These are phyloP conservation scores for Rutidosis leptorrhynchoides DNA, from an alignment of 129 eudicot species.

Conservation along the genomic window DNA sequence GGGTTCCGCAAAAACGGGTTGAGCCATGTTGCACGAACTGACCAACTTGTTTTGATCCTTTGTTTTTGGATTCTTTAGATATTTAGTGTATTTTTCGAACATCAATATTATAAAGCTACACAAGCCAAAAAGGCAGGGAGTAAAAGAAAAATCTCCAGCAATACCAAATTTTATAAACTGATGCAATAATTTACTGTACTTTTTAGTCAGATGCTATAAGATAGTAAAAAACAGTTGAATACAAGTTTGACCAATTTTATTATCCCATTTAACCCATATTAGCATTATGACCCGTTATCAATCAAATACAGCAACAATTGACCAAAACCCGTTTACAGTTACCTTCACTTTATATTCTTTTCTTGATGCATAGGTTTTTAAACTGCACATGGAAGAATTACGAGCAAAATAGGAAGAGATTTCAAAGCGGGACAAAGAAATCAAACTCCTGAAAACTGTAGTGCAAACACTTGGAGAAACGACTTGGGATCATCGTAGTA, in stretches of 20 bases:
- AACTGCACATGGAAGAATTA: conserved; percentile 73
- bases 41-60: neutral
- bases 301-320: neutral
- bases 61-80: neutral
- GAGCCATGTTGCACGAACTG: neutral
- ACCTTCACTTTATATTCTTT: conserved; percentile 8
- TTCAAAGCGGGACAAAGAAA: conserved; percentile 66
- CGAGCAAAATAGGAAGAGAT: conserved; percentile 74
- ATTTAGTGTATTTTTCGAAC: neutral
- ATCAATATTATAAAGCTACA: neutral
- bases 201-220: neutral
- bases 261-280: neutral
- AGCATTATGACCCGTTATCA: neutral
- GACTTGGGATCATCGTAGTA: conserved; percentile 11
- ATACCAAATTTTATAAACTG: no score
- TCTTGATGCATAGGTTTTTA: conserved; percentile 59
- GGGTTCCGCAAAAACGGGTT: neutral
- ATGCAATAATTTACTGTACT: neutral
- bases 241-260: neutral
- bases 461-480: conserved; percentile 69
- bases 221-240: neutral
- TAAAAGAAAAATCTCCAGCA: neutral
- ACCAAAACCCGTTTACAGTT: neutral
- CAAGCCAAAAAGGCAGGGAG: neutral
- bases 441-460: conserved; percentile 61